Evolutionary conservation across 306 rosid species (phyloP), one percentile per base, ranked within the genome.

Genomic region (Nissolia schottii): DNA sequence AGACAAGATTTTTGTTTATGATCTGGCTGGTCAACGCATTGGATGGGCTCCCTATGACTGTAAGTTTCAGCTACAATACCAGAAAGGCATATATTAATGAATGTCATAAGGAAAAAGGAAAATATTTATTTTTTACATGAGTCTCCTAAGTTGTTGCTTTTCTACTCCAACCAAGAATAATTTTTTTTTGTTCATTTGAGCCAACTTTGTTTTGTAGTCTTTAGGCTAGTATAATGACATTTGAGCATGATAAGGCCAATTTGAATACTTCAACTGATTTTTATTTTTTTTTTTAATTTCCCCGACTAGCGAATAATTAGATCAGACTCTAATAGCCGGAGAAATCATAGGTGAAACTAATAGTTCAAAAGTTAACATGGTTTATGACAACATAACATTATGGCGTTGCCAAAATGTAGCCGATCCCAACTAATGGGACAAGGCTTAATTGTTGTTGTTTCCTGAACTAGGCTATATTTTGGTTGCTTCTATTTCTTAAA

Each of bases 1-100:
- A 78, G 99, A 95, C 86, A 89, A 86, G 81, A 89, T 91, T 45
- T 31, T 95, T 51, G 95, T 95, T 71, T 95, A 95, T 64, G 99
- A 95, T 88, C 74, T 95, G 75, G 96, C 82, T 38, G 79, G 87
- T 76, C 93, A 82, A 84, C 92, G 92, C 64, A 86, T 95, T 48
- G 99, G 99, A 76, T 95, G 99, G 99, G 84, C 90, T 35, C 83
- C 85, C 89, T 95, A 88, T 66, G 93, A 95, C 86, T 95, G 99
- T 95, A 84, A 95, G 99, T 88, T 81, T 81, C 73, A 69, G 64
- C 8, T 18, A 50, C 72, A 68, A 68, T 79, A n/a, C 55, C 22
- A 14, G 34, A 73, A 65, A 43, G 14, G 8, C 69, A 64, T 48
- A 49, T 53, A 6, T n/a, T n/a, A n/a, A 29, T 38, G 11, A 6